phyloP scores from a whole-genome alignment of 345 rosid genomes.

The Limnanthes douglasii region DNA sequence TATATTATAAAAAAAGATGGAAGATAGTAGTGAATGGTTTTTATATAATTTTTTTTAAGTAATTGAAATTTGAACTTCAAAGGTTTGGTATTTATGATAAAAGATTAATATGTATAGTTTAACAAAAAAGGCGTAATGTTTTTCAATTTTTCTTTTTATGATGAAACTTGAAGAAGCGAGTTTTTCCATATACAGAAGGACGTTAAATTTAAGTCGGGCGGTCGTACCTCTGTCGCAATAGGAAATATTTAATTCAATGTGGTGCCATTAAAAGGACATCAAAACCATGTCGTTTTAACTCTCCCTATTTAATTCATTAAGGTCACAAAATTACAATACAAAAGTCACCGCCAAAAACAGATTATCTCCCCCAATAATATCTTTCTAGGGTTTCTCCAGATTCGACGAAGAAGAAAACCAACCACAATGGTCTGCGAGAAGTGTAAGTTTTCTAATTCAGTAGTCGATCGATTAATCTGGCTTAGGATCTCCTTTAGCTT shows the following conservation, averaged over 20 bases:
- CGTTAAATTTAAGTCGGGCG: no score
- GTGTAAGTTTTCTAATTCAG: slow-evolving; percentile 25
- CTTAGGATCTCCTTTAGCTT: background rate
- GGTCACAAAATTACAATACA: background rate
- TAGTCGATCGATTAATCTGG: background rate
- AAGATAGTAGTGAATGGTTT: background rate
- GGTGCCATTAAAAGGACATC: no score
- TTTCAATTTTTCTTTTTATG: background rate
- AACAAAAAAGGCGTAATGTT: background rate
- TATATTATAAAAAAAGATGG: background rate
- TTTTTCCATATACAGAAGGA: background rate
- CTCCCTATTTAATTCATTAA: background rate
- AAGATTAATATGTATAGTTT: background rate
- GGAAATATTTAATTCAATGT: background rate
- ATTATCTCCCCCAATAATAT: background rate
- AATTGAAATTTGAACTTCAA: background rate
- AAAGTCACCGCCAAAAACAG: background rate
- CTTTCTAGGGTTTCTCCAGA: slow-evolving; percentile 12
- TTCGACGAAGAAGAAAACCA: background rate
- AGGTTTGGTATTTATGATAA: background rate
- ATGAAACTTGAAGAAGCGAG: background rate
- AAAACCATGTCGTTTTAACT: background rate
- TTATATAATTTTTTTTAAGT: background rate
- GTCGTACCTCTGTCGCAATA: no score
- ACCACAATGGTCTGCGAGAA: slow-evolving; percentile 81